Percentiles rank a stretch among this genome's conserved stretches.
These are phyloP conservation scores for Lentinula raphanica DNA, from an alignment of 768 basidiomycete genomes.

Conservation along the genomic window DNA sequence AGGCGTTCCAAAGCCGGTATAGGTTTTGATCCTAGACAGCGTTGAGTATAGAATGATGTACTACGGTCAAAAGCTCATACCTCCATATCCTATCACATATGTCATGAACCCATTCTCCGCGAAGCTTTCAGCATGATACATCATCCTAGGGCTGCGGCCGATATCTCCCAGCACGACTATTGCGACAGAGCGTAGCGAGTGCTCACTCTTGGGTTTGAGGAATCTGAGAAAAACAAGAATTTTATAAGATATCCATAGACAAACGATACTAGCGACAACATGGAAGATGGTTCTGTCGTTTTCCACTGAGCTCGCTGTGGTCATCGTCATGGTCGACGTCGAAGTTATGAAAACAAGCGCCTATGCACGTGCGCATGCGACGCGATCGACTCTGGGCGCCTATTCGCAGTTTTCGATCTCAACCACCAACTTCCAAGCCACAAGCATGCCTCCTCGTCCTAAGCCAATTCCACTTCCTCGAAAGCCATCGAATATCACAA, in stretches of 20 bases:
- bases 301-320: conserved; percentile 9
- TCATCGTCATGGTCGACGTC: not conserved
- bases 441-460: conserved; percentile 7
- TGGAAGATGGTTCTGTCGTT: conserved; percentile 10
- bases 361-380: not conserved
- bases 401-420: not conserved
- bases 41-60: not conserved
- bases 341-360: not conserved
- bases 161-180: conserved; percentile 94
- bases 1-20: conserved; percentile 65
- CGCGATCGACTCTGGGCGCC: not conserved
- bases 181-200: conserved; percentile 65
- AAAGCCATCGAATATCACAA: not conserved
- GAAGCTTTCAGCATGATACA: conserved; percentile 96
- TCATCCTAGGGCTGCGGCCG: conserved; percentile 94
- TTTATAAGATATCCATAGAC: conserved; percentile 27
- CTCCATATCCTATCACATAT: conserved; percentile 79
- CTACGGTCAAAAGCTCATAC: conserved; percentile 33
- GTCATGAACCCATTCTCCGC: conserved; percentile 74
- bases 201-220: conserved; percentile 26
- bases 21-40: conserved; percentile 63
- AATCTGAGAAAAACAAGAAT: conserved; percentile 25
- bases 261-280: conserved; percentile 5
- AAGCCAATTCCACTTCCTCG: conserved; percentile 11
- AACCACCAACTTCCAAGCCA: not conserved